Conservation (phyloP, 805 yeast genomes). For the Cyberlindnera euphorbiae region DNA sequence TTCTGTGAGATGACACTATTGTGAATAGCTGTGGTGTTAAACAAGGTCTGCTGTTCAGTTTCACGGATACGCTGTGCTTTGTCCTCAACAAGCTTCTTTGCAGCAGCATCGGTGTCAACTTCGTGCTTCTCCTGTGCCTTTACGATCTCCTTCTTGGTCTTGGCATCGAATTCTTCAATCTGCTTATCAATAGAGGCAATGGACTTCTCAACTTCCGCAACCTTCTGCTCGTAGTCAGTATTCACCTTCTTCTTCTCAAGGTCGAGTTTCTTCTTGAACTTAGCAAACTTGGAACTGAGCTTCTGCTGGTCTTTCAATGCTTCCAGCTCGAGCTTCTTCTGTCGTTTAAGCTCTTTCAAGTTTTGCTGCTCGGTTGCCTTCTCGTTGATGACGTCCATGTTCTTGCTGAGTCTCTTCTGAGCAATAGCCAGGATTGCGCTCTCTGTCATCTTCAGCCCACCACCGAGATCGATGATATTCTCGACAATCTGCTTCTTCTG, state of each 20-base stretch:
- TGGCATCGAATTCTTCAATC: slow-evolving; percentile 19
- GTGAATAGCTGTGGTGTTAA: slow-evolving; percentile 16
- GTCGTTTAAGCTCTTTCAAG: slow-evolving; percentile 21
- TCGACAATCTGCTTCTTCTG: slow-evolving; percentile 20
- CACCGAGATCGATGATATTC: slow-evolving; percentile 25
- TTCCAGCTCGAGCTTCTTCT: slow-evolving; percentile 24
- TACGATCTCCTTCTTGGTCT: slow-evolving; percentile 21
- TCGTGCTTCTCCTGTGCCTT: slow-evolving; percentile 14
- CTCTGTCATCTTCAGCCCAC: slow-evolving; percentile 26
- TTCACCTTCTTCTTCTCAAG: slow-evolving; percentile 18
- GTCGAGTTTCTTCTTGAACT: slow-evolving; percentile 25
- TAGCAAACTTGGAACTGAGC: slow-evolving; percentile 22
- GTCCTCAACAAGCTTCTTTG: slow-evolving; percentile 15
- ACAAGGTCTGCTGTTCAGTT: slow-evolving; percentile 15
- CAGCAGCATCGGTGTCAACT: slow-evolving; percentile 14
- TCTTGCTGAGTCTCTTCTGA: slow-evolving; percentile 18
- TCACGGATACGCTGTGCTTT: slow-evolving; percentile 17
- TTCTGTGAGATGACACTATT: slow-evolving; percentile 21
- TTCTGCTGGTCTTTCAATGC: slow-evolving; percentile 24
- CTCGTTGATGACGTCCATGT: slow-evolving; percentile 18
- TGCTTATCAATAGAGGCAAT: slow-evolving; percentile 19
- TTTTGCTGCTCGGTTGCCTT: slow-evolving; percentile 24
- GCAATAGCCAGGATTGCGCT: slow-evolving; percentile 25
- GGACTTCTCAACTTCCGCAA: slow-evolving; percentile 20
- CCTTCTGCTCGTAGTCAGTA: slow-evolving; percentile 14